Base-by-base conservation (phyloP, 2,329 filamentous ascomycete species). In the Ascochyta koolunga region DNA sequence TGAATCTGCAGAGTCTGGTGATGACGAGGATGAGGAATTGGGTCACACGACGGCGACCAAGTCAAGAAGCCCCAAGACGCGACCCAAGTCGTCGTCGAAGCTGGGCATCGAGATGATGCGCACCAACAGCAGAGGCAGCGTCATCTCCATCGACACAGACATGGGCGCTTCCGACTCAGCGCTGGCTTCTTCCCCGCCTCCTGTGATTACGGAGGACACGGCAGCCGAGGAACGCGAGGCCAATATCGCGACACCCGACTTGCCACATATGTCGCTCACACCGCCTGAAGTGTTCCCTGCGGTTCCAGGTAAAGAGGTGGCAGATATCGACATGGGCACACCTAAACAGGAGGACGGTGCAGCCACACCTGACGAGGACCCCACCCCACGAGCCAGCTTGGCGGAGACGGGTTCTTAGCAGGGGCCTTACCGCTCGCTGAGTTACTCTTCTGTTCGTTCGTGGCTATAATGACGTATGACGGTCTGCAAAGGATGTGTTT, bases 31-130 rank as follows among this genome's bases (percentile, higher is more conserved):
- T 61, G 93, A 97, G 55, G 93, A 96, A 68, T 82, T 96, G 5
- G 92, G 90, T 7, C 80, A 82, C 63, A 76, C 75, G 8, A 44
- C 43, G 56, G 37, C 47, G 0, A 47, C 47, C 1, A 46, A 42
- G 38, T n/a, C 37, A 11, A 79, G 77, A 76, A 89, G 74, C 73
- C 82, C 65, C 79, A 76, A 74, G 54, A 68, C 75, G 15, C 69
- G 75, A n/a, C 69, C 75, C 13, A 78, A 78, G 46, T 75, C 77
- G 2, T 74, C 74, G 48, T 96, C 92, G 0, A 97, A 96, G 74
- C 83, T 98, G 2, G 92, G 92, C 1, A 95, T 92, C 43, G 93
- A 98, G 74, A 97, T 98, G 93, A 93, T 97, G 91, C 87, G 93
- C 41, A 96, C 93, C 18, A 96, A 96, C 73, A 96, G 91, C 69